Base-by-base conservation (phyloP, 305 asterid genomes). In the Plantago coronopus region DNA sequence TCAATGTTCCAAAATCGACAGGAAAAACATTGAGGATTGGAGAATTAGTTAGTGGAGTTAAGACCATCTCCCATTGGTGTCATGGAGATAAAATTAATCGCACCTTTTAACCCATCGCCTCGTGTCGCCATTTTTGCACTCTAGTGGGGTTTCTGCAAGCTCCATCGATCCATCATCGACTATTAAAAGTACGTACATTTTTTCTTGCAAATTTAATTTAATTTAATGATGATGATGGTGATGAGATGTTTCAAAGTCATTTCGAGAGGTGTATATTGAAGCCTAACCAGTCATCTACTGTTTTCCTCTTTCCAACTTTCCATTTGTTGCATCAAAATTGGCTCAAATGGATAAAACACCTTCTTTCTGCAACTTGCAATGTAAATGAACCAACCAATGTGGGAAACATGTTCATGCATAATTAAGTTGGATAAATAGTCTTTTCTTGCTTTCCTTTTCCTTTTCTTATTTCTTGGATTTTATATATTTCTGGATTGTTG, bases 361-460 rank as follows among this genome's bases (percentile, higher is more conserved):
- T 50, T 45, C 19, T 29, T 46, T 70, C 72, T 66, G 60, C 66
- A 66, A 61, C 59, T 17, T 64, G 46, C 71, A 54, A 67, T 66
- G 63, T 57, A 16, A 69, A 37, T 72, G 65, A 69, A 81, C 88
- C 81, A 71, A 63, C 69, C 62, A 78, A 71, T 80, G 86, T 73
- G 95, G 85, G 86, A 80, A 67, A 76, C 93, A 82, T 68, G 79
- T 78, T 87, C 77, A 84, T 82, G 81, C 81, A 77, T 44, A 66
- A 27, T 27, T 1, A 1, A 76, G 65, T 80, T 80, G 85, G 70
- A 69, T 7, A 63, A 61, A 55, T 20, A 38, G 43, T 38, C 43
- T 38, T 37, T 1, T 37, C 3, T 37, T 37, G 42, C 2, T 10
- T 9, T 37, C 9, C 2, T 37, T 7, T 37, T 2, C 4, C 5